Conservation (phyloP, 148 eudicot genomes). For the Mesembryanthemum crystallinum region DNA sequence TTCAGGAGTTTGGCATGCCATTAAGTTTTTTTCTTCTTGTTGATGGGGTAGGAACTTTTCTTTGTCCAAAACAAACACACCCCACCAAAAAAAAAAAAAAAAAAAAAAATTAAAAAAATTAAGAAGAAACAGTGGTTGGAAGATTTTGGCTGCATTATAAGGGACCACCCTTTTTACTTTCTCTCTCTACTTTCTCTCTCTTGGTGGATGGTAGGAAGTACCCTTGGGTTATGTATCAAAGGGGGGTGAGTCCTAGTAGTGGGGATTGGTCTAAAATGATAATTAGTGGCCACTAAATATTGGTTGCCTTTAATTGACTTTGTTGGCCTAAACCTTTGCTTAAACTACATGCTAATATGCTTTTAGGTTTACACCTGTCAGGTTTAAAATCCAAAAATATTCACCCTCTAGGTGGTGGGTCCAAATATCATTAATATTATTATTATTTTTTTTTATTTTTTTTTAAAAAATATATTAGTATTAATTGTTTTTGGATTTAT, state of each 20-base stretch:
- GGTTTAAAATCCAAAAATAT: neutral
- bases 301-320: slow-evolving; percentile 30
- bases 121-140: slow-evolving; percentile 30
- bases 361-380: slow-evolving; percentile 20
- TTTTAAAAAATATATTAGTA: neutral
- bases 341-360: slow-evolving; percentile 29
- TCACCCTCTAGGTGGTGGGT: neutral
- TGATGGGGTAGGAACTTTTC: neutral
- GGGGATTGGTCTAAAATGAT: slow-evolving; percentile 26
- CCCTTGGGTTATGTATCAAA: neutral
- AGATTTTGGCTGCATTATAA: slow-evolving; percentile 29
- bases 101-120: neutral
- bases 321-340: slow-evolving; percentile 31
- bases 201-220: slow-evolving; percentile 23
- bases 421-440: neutral
- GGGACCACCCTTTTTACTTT: slow-evolving; percentile 38
- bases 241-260: slow-evolving; percentile 15
- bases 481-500: slow-evolving; percentile 5
- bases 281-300: slow-evolving; percentile 28
- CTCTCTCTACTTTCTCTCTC: neutral
- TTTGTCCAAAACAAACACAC: neutral
- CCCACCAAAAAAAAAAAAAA: neutral
- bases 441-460: too few relatives aligned
- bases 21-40: slow-evolving; percentile 13
- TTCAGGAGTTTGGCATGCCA: slow-evolving; percentile 21